Conservation (phyloP, 2,329 filamentous ascomycete species). For the Cordyceps pruinosa region DNA sequence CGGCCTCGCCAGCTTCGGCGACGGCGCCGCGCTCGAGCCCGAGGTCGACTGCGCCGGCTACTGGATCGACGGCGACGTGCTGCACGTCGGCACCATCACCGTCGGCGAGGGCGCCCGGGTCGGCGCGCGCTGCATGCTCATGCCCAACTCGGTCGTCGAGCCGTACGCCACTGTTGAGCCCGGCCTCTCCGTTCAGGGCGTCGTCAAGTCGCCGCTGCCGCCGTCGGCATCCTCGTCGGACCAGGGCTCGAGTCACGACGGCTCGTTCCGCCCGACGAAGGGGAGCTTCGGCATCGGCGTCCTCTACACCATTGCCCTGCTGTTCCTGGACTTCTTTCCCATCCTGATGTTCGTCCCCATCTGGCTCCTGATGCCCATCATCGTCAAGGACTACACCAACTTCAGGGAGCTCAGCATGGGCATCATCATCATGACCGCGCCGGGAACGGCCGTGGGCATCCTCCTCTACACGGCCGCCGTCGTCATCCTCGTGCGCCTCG, state of each 20-base stretch:
- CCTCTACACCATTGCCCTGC: constrained; percentile 12
- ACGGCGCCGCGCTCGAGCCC: constrained; percentile 16
- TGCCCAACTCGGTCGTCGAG: constrained; percentile 16
- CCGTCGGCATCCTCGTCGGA: constrained; percentile 3
- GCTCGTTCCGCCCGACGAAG: neutral
- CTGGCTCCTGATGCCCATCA: constrained; percentile 9
- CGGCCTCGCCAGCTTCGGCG: constrained; percentile 17
- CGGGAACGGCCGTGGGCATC: constrained; percentile 13
- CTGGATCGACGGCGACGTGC: constrained; percentile 19
- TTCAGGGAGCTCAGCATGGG: constrained; percentile 8
- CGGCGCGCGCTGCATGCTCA: constrained; percentile 16
- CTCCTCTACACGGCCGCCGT: constrained; percentile 2
- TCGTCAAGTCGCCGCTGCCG: constrained; percentile 4
- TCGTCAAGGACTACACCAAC: constrained; percentile 14
- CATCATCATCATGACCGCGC: constrained; percentile 10
- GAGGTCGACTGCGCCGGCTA: constrained; percentile 18
- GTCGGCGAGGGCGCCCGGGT: constrained; percentile 17
- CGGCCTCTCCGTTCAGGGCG: constrained; percentile 15
- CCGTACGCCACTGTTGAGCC: constrained; percentile 15
- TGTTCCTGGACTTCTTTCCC: constrained; percentile 14
- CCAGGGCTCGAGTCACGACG: neutral
- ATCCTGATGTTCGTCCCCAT: constrained; percentile 12
- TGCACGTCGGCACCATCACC: constrained; percentile 16
- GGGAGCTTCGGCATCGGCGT: constrained; percentile 8
- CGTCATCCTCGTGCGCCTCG: constrained; percentile 11